Percentiles rank a stretch among this genome's conserved stretches.
These are phyloP conservation scores for Takashimella tepidaria DNA, from an alignment of 1,284 basidiomycete species.

Conservation along the genomic window DNA sequence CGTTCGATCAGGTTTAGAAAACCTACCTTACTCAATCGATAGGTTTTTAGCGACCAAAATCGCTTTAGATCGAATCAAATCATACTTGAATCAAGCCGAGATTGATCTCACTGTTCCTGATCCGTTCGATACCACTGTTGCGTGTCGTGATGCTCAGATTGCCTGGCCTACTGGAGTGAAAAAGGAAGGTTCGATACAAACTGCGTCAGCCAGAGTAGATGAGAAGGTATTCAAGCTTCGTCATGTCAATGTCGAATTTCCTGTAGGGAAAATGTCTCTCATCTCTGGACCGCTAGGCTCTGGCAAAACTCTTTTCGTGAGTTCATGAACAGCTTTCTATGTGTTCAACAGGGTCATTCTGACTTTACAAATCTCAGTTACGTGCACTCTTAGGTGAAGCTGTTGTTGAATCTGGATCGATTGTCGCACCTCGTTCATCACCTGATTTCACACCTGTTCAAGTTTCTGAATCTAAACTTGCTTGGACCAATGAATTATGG, in stretches of 20 bases:
- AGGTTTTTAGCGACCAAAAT: conserved; percentile 32
- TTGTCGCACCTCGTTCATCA: conserved; percentile 26
- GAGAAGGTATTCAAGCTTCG: conserved; percentile 22
- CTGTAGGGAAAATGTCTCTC: conserved; percentile 33
- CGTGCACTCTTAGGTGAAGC: conserved; percentile 43
- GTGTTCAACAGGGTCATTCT: neutral
- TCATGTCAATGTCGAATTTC: conserved; percentile 31
- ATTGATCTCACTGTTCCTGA: conserved; percentile 18
- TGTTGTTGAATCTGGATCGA: conserved; percentile 17
- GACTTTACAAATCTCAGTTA: conserved; percentile 23
- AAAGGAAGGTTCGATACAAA: neutral
- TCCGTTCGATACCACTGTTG: conserved; percentile 16
- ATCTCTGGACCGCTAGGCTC: conserved; percentile 45
- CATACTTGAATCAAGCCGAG: conserved; percentile 38
- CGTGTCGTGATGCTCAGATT: conserved; percentile 29
- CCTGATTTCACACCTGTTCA: conserved; percentile 28
- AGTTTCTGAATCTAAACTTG: conserved; percentile 6
- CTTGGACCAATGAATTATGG: conserved; percentile 33
- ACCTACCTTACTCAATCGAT: conserved; percentile 31
- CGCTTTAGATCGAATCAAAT: conserved; percentile 33
- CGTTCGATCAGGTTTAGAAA: conserved; percentile 21
- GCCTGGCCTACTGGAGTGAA: conserved; percentile 31
- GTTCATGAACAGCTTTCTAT: conserved; percentile 5
- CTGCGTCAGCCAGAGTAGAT: neutral
- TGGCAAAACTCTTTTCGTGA: conserved; percentile 44